A percentile compares a stretch with the other conserved stretches of the same genome.
Evolutionary conservation across 371 early-diverging fungal genomes (phyloP).

Genomic region (Entomophthora muscae): DNA sequence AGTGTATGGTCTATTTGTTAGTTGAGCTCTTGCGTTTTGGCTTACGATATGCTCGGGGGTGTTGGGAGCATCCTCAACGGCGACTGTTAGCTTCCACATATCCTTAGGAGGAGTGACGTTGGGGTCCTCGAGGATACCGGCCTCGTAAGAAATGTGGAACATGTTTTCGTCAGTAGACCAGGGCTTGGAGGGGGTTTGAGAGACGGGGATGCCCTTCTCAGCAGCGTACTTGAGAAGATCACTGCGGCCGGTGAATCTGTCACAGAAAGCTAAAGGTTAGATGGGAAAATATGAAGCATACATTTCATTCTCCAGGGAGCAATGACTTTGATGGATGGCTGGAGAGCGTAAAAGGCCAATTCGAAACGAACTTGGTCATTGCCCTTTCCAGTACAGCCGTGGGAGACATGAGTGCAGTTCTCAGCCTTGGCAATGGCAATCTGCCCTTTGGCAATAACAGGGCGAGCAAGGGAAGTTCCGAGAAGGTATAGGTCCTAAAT

Average conservation of each 20-base stretch:
- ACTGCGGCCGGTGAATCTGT: constrained; percentile 83
- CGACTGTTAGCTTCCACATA: constrained; percentile 95
- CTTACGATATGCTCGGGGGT: constrained; percentile 76
- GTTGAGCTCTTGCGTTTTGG: neutral
- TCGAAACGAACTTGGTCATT: constrained; percentile 98
- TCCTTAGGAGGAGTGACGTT: constrained; percentile 83
- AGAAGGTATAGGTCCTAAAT: constrained; percentile 63
- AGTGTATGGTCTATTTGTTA: constrained; percentile 36
- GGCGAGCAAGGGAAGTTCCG: constrained; percentile 93
- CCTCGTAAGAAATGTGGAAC: constrained; percentile 95
- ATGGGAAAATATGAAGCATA: constrained; percentile 14
- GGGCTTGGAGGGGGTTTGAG: constrained; percentile 90
- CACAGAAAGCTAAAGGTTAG: constrained; percentile 44
- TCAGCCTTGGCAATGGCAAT: constrained; percentile 85
- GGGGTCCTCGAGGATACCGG: constrained; percentile 91
- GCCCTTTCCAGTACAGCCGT: constrained; percentile 97
- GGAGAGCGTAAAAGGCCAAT: constrained; percentile 88
- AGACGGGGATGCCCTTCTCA: constrained; percentile 80
- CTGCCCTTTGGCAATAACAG: constrained; percentile 78
- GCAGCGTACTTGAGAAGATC: constrained; percentile 84
- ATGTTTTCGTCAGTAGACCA: constrained; percentile 98
- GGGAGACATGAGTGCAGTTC: constrained; percentile 83
- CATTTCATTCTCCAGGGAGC: constrained; percentile 64
- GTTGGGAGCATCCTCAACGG: constrained; percentile 88
- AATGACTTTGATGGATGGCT: constrained; percentile 84